Evolutionary conservation across 2,329 filamentous ascomycete species (phyloP).

Genomic region (Rhytidhysteron rufulum): DNA sequence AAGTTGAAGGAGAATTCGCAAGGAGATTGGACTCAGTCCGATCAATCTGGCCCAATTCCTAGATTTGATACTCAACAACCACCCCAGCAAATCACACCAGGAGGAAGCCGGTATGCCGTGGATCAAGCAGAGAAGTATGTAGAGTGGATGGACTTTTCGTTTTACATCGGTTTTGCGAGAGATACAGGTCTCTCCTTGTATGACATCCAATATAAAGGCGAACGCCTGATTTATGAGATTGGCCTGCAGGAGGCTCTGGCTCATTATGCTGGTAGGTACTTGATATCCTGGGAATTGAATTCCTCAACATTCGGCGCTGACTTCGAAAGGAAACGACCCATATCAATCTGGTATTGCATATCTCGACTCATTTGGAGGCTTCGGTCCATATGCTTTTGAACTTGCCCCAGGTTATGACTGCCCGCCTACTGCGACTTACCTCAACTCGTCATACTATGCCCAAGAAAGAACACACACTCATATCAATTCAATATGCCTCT

Average conservation of each 20-base stretch:
- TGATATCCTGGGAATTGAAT: too few species aligned
- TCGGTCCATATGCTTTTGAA: slow-evolving; percentile 42
- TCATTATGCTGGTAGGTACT: slow-evolving; percentile 52
- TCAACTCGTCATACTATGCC: slow-evolving; percentile 47
- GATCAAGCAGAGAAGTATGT: slow-evolving; percentile 45
- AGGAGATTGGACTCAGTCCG: slow-evolving; percentile 45
- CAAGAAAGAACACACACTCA: slow-evolving; percentile 44
- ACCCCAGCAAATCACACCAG: slow-evolving; percentile 45
- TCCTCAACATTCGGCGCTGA: too few species aligned
- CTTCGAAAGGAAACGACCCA: slow-evolving; percentile 48
- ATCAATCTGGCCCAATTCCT: slow-evolving; percentile 36
- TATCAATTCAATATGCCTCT: slow-evolving; percentile 48
- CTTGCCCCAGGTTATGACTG: slow-evolving; percentile 52
- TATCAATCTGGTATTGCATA: slow-evolving; percentile 45
- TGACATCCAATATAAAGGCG: slow-evolving; percentile 53
- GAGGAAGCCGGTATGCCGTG: slow-evolving; percentile 40
- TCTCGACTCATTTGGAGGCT: slow-evolving; percentile 47
- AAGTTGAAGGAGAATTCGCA: slow-evolving; percentile 48
- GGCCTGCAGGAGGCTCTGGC: slow-evolving; percentile 53
- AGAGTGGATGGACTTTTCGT: slow-evolving; percentile 51
- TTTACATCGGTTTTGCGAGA: slow-evolving; percentile 49
- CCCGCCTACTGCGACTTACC: slow-evolving; percentile 48
- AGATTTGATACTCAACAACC: slow-evolving; percentile 53
- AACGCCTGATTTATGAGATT: slow-evolving; percentile 54
- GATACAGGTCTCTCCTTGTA: slow-evolving; percentile 50